These are phyloP conservation scores for Lentinus brumalis DNA, from an alignment of 768 basidiomycete species.

Conservation along the genomic window DNA sequence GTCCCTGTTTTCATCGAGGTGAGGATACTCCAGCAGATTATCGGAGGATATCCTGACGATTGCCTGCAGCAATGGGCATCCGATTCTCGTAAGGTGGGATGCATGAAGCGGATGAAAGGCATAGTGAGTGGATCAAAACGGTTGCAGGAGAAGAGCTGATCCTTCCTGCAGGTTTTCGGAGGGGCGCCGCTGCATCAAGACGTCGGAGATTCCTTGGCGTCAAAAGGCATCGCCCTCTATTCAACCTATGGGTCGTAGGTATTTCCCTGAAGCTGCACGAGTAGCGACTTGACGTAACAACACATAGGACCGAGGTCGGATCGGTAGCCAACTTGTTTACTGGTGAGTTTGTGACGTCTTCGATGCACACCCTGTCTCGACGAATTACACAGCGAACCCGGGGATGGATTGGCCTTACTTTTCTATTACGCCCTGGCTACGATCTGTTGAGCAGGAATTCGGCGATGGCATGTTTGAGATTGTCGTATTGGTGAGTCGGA, in stretches of 20 bases:
- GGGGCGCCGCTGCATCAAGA: constrained; percentile 42
- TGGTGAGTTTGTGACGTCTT: no score
- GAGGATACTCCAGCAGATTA: constrained; percentile 6
- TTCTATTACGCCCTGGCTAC: not conserved
- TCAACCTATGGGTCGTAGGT: constrained; percentile 41
- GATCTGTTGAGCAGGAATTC: not conserved
- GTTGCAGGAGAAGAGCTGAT: not conserved
- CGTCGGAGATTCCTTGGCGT: constrained; percentile 35
- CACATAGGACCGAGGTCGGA: no score
- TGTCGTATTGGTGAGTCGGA: no score
- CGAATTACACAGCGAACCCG: not conserved
- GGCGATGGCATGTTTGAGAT: no score
- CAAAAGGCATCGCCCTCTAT: constrained; percentile 35
- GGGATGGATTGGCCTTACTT: constrained; percentile 11
- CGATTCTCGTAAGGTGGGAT: no score
- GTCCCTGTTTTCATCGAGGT: constrained; percentile 34
- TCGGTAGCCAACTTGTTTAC: no score
- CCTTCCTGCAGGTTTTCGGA: constrained; percentile 35
- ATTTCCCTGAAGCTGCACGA: no score
- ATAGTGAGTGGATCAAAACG: no score
- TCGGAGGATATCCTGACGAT: not conserved
- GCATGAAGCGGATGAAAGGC: no score
- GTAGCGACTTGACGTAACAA: not conserved
- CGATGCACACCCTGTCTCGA: not conserved
- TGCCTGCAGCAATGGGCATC: no score